Evolutionary conservation across 495 filamentous ascomycete species (phyloP), one percentile per base, ranked within the genome.

Genomic region (Niebla homalea): DNA sequence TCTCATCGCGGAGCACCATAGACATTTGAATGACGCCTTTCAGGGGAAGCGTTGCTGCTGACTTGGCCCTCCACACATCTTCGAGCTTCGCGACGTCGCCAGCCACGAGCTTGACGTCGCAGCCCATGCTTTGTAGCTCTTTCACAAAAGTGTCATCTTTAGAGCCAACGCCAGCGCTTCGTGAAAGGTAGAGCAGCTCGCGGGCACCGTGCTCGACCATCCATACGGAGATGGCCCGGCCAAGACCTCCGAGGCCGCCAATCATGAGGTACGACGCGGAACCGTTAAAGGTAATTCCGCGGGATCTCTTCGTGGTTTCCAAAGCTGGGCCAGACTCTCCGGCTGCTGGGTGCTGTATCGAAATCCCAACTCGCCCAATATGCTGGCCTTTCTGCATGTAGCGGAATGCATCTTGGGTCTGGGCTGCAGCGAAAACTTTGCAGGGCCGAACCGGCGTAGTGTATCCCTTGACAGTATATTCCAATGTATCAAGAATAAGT

Each of bases 371-470:
- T 41, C 66, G 67, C 2, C 81, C 80, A 14, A 70, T 60, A 5
- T 71, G 60, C 26, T 71, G 74, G 21, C 75, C 77, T 14, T 64
- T 59, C 54, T 82, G 78, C 41, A 84, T 62, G 3, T 63, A 57
- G 49, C 77, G 72, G 60, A 84, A 77, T 0, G 80, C 79, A 4
- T 63, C 58, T 42, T 70, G 63, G 14, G 71, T 58, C 8, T 77
- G 59, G 0, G 60, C 55, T 10, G 71, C 59, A 5, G 62, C 57
- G 44, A 65, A 72, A 0, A 62, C 40, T 8, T 62, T 71, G 25
- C 77, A 48, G 4, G 67, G 64, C 35, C 37, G 44, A 43, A 56
- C 51, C 21, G 50, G 59, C 0, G 19, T 43, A 12, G 69, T 49
- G 5, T 21, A 54, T 45, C 7, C 56, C 46, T 23, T 57, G 32